Base-by-base conservation (phyloP, 2,329 filamentous ascomycete genomes). In the Penicillium brasilianum region DNA sequence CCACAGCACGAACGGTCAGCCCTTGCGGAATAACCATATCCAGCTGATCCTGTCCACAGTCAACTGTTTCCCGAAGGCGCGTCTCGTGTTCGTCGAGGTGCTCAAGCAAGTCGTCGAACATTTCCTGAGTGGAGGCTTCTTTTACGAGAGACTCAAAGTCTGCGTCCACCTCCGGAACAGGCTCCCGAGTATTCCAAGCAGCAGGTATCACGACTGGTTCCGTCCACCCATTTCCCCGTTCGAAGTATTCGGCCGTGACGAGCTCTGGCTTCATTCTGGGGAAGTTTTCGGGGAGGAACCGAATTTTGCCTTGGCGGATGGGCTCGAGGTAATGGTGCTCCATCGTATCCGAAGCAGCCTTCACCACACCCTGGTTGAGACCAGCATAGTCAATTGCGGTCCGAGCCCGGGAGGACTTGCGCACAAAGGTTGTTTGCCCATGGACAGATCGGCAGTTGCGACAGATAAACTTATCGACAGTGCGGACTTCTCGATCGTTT, bases 391-490 rank as follows among this genome's bases (percentile, higher is more conserved):
- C 88, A 60, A 90, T 88, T 16, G 85, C 84, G 36, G 85, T 87
- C 68, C 88, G 85, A 34, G 87, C 85, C 56, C 88, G 82, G 50
- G 84, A 82, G 22, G 88, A 90, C 71, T 89, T 90, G 62, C 88
- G 85, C 49, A 89, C 86, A 74, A 84, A 88, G 1, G 88, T 90
- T 25, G 87, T 90, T 67, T 84, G 82, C 20, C 88, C 88, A 74
- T 87, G 83, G 13, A 80, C 76, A 22, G 85, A 82, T 63, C 86
- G 85, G 72, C 88, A 90, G 56, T 76, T 74, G 55, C 77, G 77
- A 73, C 88, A 90, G 69, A 88, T 87, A 70, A 85, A 90, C 72
- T 89, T 90, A 77, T 90, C 88, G 48, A 90, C 85, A 56, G 85
- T 85, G 58, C 86, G 83, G 36, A 88, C 84, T 70, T 89, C 87